Percentiles rank a stretch among this genome's conserved stretches.
These are phyloP conservation scores for Cercospora sesami DNA, from an alignment of 2,329 filamentous ascomycete species.

Conservation along the genomic window DNA sequence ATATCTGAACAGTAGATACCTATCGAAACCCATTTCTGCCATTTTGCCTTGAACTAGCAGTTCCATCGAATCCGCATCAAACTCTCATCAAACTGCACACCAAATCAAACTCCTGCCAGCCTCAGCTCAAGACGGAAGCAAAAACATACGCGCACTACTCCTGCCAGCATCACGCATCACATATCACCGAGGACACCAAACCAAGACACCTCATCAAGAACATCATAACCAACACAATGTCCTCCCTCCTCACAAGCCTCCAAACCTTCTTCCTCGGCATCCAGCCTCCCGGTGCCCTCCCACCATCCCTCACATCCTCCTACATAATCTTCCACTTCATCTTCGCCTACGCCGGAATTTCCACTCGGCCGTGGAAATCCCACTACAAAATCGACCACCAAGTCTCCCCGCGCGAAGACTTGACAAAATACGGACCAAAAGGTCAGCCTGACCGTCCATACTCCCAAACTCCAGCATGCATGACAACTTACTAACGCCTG, in stretches of 20 bases:
- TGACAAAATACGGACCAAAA: conserved; percentile 46
- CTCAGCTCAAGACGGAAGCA: no score
- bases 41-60: neutral
- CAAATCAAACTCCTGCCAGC: neutral
- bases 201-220: no score
- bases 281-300: conserved; percentile 22
- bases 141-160: no score
- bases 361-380: conserved; percentile 48
- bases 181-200: no score
- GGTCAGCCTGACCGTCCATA: conserved; percentile 30
- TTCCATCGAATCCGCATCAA: neutral
- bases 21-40: neutral
- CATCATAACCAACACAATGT: neutral
- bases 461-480: no score
- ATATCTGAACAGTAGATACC: neutral
- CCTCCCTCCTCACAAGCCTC: neutral
- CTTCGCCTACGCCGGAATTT: conserved; percentile 48
- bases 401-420: conserved; percentile 49
- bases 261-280: conserved; percentile 30
- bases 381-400: conserved; percentile 51
- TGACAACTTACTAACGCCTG: neutral
- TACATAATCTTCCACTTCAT: conserved; percentile 46
- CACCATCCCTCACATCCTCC: conserved; percentile 32
- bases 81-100: neutral
- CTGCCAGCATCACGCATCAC: no score